Evolutionary conservation across 495 filamentous ascomycete species (phyloP).

Genomic region (Trichocladium antarcticum): DNA sequence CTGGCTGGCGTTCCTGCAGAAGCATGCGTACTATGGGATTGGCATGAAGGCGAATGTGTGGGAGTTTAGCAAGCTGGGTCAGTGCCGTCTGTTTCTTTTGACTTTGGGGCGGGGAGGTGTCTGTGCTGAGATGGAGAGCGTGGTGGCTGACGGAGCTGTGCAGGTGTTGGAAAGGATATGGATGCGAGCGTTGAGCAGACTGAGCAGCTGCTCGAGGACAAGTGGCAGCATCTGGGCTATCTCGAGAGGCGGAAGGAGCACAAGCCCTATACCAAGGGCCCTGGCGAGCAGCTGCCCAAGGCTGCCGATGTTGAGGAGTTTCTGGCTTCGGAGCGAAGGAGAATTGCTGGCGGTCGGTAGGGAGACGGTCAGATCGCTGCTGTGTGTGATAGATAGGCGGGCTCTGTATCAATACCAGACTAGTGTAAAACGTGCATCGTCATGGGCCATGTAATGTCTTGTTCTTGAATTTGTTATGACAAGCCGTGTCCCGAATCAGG

Average conservation of each 20-base stretch:
- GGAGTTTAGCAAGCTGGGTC: constrained; percentile 66
- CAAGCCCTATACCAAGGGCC: constrained; percentile 52
- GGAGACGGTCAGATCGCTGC: background rate
- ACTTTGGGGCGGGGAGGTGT: background rate
- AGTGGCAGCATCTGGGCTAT: constrained; percentile 54
- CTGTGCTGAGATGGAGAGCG: background rate
- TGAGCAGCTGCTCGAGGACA: constrained; percentile 47
- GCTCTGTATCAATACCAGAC: background rate
- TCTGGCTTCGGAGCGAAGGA: constrained; percentile 41
- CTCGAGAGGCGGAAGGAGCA: constrained; percentile 45
- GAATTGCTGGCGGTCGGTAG: constrained; percentile 21
- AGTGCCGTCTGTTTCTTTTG: constrained; percentile 13
- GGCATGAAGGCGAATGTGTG: constrained; percentile 99
- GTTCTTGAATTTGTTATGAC: too few relatives aligned
- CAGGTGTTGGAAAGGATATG: constrained; percentile 58
- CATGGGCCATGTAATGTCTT: too few relatives aligned
- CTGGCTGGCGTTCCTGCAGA: constrained; percentile 85
- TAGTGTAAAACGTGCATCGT: background rate
- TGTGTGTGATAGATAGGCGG: constrained; percentile 1
- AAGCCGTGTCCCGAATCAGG: too few relatives aligned
- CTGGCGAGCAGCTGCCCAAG: constrained; percentile 39
- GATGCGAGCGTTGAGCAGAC: constrained; percentile 48
- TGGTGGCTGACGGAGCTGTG: background rate
- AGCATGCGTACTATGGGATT: constrained; percentile 84
- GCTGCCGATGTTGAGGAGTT: constrained; percentile 46